Percentiles rank a stretch among this genome's conserved stretches.
phyloP scores from a whole-genome alignment of 495 filamentous ascomycete genomes.

The Podospora anserina region DNA sequence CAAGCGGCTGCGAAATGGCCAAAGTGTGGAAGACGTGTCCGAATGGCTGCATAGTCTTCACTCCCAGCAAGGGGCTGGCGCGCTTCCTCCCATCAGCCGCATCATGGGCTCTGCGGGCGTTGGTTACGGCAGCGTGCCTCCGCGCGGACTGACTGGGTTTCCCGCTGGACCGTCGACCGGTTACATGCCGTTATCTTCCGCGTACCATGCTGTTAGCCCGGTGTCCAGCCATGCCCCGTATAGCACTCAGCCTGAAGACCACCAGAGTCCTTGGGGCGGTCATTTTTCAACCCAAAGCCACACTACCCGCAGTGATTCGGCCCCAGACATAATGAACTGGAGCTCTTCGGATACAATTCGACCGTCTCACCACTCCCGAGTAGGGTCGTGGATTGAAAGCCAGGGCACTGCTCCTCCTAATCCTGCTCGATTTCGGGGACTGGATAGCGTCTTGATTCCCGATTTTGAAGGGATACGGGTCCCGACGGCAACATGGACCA shows the following conservation, averaged over 20 bases:
- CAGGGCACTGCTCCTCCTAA: constrained; percentile 21
- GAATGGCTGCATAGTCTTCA: constrained; percentile 40
- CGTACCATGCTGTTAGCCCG: constrained; percentile 21
- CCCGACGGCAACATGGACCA: constrained; percentile 55
- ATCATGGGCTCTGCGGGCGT: constrained; percentile 10
- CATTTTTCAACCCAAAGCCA: constrained; percentile 43
- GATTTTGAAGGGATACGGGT: constrained; percentile 36
- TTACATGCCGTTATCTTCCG: constrained; percentile 15
- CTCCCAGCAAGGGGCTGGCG: constrained; percentile 11
- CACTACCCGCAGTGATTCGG: constrained; percentile 36
- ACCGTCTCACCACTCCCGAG: constrained; percentile 35
- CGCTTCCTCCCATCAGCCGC: constrained; percentile 19
- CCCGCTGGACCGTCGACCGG: constrained; percentile 2
- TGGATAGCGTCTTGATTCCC: constrained; percentile 40
- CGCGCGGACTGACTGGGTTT: constrained; percentile 12
- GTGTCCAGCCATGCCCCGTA: constrained; percentile 17
- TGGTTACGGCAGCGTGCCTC: not conserved
- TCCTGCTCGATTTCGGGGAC: constrained; percentile 26
- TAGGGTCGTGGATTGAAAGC: constrained; percentile 41
- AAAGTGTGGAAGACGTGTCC: constrained; percentile 48
- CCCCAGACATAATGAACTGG: constrained; percentile 42
- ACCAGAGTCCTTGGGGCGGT: constrained; percentile 39
- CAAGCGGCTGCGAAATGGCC: constrained; percentile 45
- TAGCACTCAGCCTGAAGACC: constrained; percentile 35
- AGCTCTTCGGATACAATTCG: constrained; percentile 26